Evolutionary conservation across 306 rosid species (phyloP).

Genomic region (Dryas drummondii): DNA sequence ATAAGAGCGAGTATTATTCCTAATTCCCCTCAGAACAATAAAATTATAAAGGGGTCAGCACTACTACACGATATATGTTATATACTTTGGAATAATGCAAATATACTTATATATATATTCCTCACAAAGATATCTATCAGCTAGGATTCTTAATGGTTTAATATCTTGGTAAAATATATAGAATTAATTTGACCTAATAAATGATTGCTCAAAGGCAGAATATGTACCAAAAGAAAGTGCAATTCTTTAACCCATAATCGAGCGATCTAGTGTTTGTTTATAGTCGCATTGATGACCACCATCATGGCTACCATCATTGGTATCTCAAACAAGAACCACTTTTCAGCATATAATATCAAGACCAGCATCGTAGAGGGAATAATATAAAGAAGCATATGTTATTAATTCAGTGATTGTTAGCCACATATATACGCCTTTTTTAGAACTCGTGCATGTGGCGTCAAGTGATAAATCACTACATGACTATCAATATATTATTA

Average conservation of each 20-base stretch:
- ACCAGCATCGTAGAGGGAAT: slow-evolving; percentile 16
- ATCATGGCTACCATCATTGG: slow-evolving; percentile 69
- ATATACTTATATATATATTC: slow-evolving; percentile 1
- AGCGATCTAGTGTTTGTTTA: slow-evolving; percentile 40
- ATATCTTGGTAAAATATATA: slow-evolving; percentile 20
- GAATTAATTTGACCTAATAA: slow-evolving; percentile 27
- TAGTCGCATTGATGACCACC: slow-evolving; percentile 51
- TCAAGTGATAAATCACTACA: not conserved
- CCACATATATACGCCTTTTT: slow-evolving; percentile 17
- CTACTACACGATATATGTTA: slow-evolving; percentile 3
- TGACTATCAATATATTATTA: too few species aligned
- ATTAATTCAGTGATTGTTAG: slow-evolving; percentile 5
- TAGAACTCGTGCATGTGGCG: slow-evolving; percentile 12
- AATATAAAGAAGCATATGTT: slow-evolving; percentile 19
- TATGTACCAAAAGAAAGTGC: slow-evolving; percentile 35
- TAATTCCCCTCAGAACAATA: not conserved
- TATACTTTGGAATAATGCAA: slow-evolving; percentile 11
- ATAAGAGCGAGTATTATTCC: not conserved
- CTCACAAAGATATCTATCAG: not conserved
- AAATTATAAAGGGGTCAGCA: not conserved
- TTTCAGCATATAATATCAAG: slow-evolving; percentile 35
- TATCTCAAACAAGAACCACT: slow-evolving; percentile 44
- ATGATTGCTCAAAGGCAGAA: slow-evolving; percentile 45
- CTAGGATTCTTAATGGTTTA: slow-evolving; percentile 10
- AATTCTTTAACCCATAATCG: slow-evolving; percentile 56